phyloP scores from a whole-genome alignment of 176 grass and related monocot species.

The Avena insularis region DNA sequence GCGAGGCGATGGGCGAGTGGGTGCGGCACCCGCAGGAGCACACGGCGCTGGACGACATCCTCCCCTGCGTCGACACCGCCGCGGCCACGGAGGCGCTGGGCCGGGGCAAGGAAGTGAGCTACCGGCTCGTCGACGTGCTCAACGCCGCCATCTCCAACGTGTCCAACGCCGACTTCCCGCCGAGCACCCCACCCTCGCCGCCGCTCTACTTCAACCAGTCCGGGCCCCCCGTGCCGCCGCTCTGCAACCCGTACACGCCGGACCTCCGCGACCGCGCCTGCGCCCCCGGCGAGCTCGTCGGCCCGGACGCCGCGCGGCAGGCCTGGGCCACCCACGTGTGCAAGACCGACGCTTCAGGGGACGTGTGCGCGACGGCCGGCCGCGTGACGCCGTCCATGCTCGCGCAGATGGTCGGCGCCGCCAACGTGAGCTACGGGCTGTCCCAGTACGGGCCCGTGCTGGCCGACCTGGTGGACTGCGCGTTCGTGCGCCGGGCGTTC shows the following conservation, averaged over 20 bases:
- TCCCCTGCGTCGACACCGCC: conserved; percentile 63
- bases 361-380: conserved; percentile 38
- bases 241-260: conserved; percentile 63
- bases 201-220: conserved; percentile 64
- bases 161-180: conserved; percentile 43
- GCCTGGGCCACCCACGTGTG: conserved; percentile 44
- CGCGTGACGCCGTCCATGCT: conserved; percentile 55
- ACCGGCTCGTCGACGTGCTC: conserved; percentile 54
- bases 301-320: conserved; percentile 19
- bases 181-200: neutral
- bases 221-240: conserved; percentile 43
- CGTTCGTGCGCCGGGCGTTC: conserved; percentile 58
- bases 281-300: conserved; percentile 42
- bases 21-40: conserved; percentile 53
- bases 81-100: conserved; percentile 48
- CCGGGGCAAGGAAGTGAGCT: conserved; percentile 67
- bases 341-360: neutral
- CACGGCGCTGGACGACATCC: conserved; percentile 69
- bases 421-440: conserved; percentile 58
- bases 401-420: conserved; percentile 47
- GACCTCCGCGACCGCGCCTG: conserved; percentile 46
- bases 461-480: conserved; percentile 53
- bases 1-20: conserved; percentile 74
- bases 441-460: conserved; percentile 50
- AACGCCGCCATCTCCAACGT: conserved; percentile 56